These are phyloP conservation scores for Colletotrichum scovillei DNA, from an alignment of 2,329 filamentous ascomycete species.

Conservation along the genomic window DNA sequence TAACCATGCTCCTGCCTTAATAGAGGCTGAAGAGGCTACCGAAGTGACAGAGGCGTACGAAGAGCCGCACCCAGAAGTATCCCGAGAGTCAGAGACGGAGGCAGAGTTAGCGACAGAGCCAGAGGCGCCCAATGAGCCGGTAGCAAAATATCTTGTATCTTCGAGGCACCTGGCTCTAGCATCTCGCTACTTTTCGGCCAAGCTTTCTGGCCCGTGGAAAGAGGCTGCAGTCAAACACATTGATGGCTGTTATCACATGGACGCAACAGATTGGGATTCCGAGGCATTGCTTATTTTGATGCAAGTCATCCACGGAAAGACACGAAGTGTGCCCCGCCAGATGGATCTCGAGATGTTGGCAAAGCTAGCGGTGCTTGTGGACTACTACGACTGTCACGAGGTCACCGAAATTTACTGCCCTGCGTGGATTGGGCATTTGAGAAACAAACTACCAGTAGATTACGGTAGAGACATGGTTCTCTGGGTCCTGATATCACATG, in stretches of 20 bases:
- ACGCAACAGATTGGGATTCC: conserved; percentile 41
- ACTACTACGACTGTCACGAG: conserved; percentile 46
- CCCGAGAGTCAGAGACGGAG: too few relatives aligned
- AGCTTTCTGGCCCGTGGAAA: conserved; percentile 30
- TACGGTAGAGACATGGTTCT: conserved; percentile 27
- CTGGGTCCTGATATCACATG: conserved; percentile 33
- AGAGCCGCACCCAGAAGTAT: too few relatives aligned
- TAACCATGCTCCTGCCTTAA: too few relatives aligned
- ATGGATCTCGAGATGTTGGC: conserved; percentile 40
- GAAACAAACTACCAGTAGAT: neutral
- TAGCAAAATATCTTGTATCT: conserved; percentile 24
- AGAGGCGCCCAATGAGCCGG: too few relatives aligned
- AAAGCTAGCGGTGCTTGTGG: conserved; percentile 43
- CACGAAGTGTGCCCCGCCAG: conserved; percentile 36
- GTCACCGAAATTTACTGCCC: conserved; percentile 30
- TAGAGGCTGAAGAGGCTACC: too few relatives aligned
- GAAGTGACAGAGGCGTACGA: too few relatives aligned
- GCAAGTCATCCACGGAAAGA: conserved; percentile 43
- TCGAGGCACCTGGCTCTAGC: conserved; percentile 37
- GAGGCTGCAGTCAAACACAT: neutral
- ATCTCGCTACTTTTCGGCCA: conserved; percentile 32
- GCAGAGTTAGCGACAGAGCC: too few relatives aligned
- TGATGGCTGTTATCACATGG: conserved; percentile 18
- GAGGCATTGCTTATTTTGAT: conserved; percentile 43
- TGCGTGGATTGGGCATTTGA: conserved; percentile 32